A percentile compares a stretch with the other conserved stretches of the same genome.
These are phyloP conservation scores for Podospora pseudocomata DNA, from an alignment of 495 filamentous ascomycete species.

Conservation along the genomic window DNA sequence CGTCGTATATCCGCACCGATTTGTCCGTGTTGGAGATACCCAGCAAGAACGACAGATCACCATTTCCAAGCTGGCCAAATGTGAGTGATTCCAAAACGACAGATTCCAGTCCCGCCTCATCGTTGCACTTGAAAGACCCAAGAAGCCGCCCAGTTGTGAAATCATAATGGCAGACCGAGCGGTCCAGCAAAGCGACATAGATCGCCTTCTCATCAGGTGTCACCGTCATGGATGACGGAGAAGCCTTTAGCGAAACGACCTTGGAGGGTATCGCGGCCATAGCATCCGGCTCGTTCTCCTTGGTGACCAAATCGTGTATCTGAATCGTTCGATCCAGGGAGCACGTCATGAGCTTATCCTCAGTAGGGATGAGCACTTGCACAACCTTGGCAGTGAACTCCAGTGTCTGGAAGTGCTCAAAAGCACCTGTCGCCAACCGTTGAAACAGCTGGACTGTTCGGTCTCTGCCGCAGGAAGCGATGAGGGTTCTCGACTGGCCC, in stretches of 20 bases:
- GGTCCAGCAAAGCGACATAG: constrained; percentile 75
- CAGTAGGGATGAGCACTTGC: constrained; percentile 45
- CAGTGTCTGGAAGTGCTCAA: constrained; percentile 51
- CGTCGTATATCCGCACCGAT: constrained; percentile 84
- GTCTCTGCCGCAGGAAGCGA: constrained; percentile 82
- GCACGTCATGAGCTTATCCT: constrained; percentile 71
- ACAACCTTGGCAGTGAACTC: constrained; percentile 48
- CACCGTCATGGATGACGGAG: constrained; percentile 77
- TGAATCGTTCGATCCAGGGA: constrained; percentile 85
- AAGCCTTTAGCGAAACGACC: constrained; percentile 77
- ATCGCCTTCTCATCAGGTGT: constrained; percentile 60
- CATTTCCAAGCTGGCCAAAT: constrained; percentile 43
- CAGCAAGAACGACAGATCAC: constrained; percentile 56
- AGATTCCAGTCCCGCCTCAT: constrained; percentile 71
- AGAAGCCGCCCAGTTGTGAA: constrained; percentile 65
- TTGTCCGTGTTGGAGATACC: constrained; percentile 92
- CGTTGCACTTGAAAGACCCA: constrained; percentile 73
- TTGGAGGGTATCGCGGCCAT: constrained; percentile 72
- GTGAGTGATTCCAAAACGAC: constrained; percentile 77
- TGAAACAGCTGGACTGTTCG: constrained; percentile 86
- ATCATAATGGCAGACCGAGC: constrained; percentile 73
- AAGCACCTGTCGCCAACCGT: constrained; percentile 43
- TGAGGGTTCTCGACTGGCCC: constrained; percentile 50
- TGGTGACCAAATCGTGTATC: constrained; percentile 69
- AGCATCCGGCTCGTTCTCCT: constrained; percentile 61